Conservation (phyloP, 2,329 filamentous ascomycete genomes). For the Fusarium armeniacum region DNA sequence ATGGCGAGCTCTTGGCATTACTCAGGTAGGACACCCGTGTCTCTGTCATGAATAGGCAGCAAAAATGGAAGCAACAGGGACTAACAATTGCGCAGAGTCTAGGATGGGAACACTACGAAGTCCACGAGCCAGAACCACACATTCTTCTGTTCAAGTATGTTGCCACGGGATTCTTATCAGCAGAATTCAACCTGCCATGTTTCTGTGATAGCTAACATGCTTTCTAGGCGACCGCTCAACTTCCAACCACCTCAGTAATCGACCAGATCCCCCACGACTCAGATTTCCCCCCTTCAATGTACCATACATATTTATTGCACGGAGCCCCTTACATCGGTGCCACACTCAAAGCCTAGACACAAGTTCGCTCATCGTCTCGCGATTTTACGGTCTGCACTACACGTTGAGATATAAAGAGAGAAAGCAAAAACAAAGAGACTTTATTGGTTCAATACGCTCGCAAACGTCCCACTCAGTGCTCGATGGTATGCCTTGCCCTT, state of each 20-base stretch:
- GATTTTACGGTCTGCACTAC: slow-evolving; percentile 47
- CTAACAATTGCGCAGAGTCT: slow-evolving; percentile 75
- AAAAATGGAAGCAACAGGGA: neutral
- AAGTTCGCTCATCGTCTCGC: slow-evolving; percentile 44
- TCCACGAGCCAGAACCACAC: slow-evolving; percentile 98
- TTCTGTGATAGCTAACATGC: slow-evolving; percentile 9
- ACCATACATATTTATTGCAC: slow-evolving; percentile 50
- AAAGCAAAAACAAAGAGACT: slow-evolving; percentile 45
- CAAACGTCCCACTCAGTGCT: slow-evolving; percentile 43
- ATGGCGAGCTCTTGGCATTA: slow-evolving; percentile 97
- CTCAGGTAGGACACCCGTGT: slow-evolving; percentile 75
- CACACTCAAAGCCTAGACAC: slow-evolving; percentile 34
- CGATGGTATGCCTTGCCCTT: slow-evolving; percentile 21
- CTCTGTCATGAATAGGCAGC: neutral
- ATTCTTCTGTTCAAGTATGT: slow-evolving; percentile 98
- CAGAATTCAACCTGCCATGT: neutral
- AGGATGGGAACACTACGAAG: slow-evolving; percentile 99
- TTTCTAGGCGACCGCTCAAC: slow-evolving; percentile 82
- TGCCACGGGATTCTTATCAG: neutral
- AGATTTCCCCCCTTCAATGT: slow-evolving; percentile 46
- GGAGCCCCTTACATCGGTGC: slow-evolving; percentile 42
- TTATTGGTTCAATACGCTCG: slow-evolving; percentile 45
- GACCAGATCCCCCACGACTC: slow-evolving; percentile 29
- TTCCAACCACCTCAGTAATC: slow-evolving; percentile 78
- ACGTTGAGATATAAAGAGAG: slow-evolving; percentile 49